phyloP scores from a whole-genome alignment of 2,329 filamentous ascomycete species.

The Nothopassalora personata region DNA sequence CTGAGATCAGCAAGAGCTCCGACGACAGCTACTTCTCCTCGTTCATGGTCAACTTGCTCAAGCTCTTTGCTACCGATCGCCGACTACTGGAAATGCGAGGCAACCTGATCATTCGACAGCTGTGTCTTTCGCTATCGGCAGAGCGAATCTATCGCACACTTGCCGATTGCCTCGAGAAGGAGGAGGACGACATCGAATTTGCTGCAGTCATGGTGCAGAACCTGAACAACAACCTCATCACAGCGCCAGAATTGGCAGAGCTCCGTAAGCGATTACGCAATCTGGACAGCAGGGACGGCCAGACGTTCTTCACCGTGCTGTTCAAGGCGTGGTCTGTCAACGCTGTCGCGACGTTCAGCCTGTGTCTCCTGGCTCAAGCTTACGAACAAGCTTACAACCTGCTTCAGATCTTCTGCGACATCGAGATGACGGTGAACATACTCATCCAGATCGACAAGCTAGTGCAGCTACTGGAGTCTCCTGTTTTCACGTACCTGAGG shows the following conservation, averaged over 20 bases:
- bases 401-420: slow-evolving; percentile 92
- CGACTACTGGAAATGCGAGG: slow-evolving; percentile 85
- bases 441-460: slow-evolving; percentile 98
- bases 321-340: slow-evolving; percentile 99
- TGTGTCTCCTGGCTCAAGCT: slow-evolving; percentile 90
- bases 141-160: slow-evolving; percentile 94
- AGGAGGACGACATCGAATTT: slow-evolving; percentile 92
- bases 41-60: slow-evolving; percentile 95
- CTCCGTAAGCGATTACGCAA: slow-evolving; percentile 85
- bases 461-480: slow-evolving; percentile 91
- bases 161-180: slow-evolving; percentile 93
- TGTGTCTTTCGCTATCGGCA: slow-evolving; percentile 86
- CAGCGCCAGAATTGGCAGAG: slow-evolving; percentile 87
- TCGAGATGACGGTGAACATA: slow-evolving; percentile 99
- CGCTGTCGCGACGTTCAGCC: slow-evolving; percentile 91
- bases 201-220: slow-evolving; percentile 99
- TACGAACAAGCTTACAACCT: slow-evolving; percentile 98
- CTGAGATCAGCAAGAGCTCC: slow-evolving; percentile 92
- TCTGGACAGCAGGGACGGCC: slow-evolving; percentile 85
- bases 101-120: slow-evolving; percentile 91
- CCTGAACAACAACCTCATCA: slow-evolving; percentile 97
- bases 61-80: slow-evolving; percentile 91
- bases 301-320: slow-evolving; percentile 88
- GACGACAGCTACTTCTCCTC: slow-evolving; percentile 97
- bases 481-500: slow-evolving; percentile 94